phyloP scores from a whole-genome alignment of 176 grass and related monocot species.

The Oryza meyeriana region DNA sequence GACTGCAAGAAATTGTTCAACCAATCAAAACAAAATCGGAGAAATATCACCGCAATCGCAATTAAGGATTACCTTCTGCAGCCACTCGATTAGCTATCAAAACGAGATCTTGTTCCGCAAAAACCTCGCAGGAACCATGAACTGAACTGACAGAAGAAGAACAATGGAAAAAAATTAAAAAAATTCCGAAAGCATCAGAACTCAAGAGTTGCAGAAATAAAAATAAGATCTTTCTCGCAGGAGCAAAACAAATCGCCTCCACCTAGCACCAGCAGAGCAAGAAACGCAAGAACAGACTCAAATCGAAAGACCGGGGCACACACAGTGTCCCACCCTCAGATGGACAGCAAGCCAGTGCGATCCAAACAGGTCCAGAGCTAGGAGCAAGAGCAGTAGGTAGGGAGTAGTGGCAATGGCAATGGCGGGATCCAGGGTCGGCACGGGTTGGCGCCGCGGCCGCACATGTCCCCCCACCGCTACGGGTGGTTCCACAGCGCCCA shows the following conservation, averaged over 20 bases:
- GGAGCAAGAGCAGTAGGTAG: slow-evolving; percentile 29
- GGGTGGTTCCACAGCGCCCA: slow-evolving; percentile 69
- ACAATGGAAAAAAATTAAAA: background rate
- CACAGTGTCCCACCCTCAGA: slow-evolving; percentile 30
- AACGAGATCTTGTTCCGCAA: slow-evolving; percentile 1
- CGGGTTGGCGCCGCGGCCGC: slow-evolving; percentile 59
- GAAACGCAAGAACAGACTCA: background rate
- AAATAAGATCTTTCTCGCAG: slow-evolving; percentile 23
- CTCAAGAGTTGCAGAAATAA: background rate
- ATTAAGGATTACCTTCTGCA: background rate
- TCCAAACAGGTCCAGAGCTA: background rate
- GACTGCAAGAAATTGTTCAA: background rate
- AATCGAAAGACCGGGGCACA: slow-evolving; percentile 14
- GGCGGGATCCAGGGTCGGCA: slow-evolving; percentile 61
- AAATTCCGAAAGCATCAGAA: background rate
- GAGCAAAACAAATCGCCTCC: background rate
- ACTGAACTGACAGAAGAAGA: background rate
- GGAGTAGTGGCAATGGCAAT: slow-evolving; percentile 36
- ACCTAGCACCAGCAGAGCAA: slow-evolving; percentile 4
- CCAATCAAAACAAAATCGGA: slow-evolving; percentile 7
- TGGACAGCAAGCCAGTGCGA: slow-evolving; percentile 9
- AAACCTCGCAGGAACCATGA: slow-evolving; percentile 1
- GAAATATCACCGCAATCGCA: background rate
- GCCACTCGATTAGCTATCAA: background rate
- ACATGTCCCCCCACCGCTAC: slow-evolving; percentile 75